Evolutionary conservation across 768 basidiomycete species (phyloP).

Genomic region (Cantharellus cinnabarinus): DNA sequence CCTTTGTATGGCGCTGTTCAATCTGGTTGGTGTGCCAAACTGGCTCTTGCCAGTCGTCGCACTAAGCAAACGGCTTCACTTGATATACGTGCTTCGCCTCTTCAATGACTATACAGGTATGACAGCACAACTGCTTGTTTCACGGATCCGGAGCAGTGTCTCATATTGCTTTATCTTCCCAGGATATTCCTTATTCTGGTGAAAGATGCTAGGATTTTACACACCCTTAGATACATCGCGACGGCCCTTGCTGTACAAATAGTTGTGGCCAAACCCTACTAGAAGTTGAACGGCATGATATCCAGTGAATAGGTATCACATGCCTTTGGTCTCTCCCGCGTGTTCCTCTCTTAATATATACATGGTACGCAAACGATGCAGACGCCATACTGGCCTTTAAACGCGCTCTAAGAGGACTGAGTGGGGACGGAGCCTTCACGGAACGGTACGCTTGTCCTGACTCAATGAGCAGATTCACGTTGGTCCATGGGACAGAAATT

Average conservation of each 20-base stretch:
- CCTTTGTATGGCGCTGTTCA: conserved; percentile 50
- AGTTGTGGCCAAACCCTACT: conserved; percentile 49
- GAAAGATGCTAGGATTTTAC: conserved; percentile 41
- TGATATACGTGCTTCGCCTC: conserved; percentile 72
- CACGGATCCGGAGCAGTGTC: conserved; percentile 39
- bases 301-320: conserved; percentile 42
- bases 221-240: conserved; percentile 18
- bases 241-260: conserved; percentile 27
- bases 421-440: conserved; percentile 9
- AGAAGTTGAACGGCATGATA: conserved; percentile 24
- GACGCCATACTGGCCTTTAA: conserved; percentile 36
- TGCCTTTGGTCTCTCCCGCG: conserved; percentile 73
- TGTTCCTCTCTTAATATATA: conserved; percentile 93
- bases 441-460: conserved; percentile 8
- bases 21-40: conserved; percentile 41
- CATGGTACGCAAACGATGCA: conserved; percentile 62
- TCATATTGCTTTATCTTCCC: conserved; percentile 66
- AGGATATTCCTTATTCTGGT: conserved; percentile 68
- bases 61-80: conserved; percentile 84
- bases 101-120: conserved; percentile 92
- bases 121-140: conserved; percentile 41
- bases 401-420: conserved; percentile 33
- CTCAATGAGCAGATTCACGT: neutral
- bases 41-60: conserved; percentile 53
- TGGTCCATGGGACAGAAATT: conserved; percentile 29